Evolutionary conservation across 1,139 yeast species (phyloP), one percentile per base, ranked within the genome.

Genomic region (Eremothecium coryli): DNA sequence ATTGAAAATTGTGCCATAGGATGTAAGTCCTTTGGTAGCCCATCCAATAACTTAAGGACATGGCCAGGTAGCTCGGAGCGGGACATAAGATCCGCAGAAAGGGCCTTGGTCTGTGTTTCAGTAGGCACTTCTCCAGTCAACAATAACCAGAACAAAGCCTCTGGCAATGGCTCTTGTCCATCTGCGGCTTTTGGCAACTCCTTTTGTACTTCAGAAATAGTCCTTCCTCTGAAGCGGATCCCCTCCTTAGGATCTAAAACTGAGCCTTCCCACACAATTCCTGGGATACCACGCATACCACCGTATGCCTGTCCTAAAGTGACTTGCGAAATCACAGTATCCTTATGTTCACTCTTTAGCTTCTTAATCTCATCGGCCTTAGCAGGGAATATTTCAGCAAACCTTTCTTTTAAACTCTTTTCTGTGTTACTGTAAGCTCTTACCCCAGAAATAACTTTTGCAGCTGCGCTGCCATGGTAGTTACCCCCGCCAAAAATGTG

Each of bases 261-360:
- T 39, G 97, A 88, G 56, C 98, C 98, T 73, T 90, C 97, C 97
- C 97, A 90, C 43, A 90, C 96, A 54, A 90, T 73, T 58, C 95
- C 95, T 68, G 84, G 84, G 69, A 88, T 82, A 65, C 96, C 96
- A 69, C 96, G 80, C 95, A 84, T 85, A 75, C 98, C 98, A 73
- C 97, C 98, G 68, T 90, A 90, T 36, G 95, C 95, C 70, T 90
- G 97, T 66, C 85, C 95, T 50, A 90, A 73, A 48, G 78, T 70
- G 49, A 88, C 93, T 68, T 90, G 95, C 53, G 95, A 97, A 55
- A 93, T 85, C 42, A 62, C 90, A 56, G 93, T 79, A 62, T 78
- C 73, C 58, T 96, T 96, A 62, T 86, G 72, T 55, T 84, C 90
- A 62, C 82, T 72, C 65, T 88, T 84, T 60, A 88, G 77, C 55